phyloP scores from a whole-genome alignment of 768 basidiomycete species.

The Kwoniella bestiolae region DNA sequence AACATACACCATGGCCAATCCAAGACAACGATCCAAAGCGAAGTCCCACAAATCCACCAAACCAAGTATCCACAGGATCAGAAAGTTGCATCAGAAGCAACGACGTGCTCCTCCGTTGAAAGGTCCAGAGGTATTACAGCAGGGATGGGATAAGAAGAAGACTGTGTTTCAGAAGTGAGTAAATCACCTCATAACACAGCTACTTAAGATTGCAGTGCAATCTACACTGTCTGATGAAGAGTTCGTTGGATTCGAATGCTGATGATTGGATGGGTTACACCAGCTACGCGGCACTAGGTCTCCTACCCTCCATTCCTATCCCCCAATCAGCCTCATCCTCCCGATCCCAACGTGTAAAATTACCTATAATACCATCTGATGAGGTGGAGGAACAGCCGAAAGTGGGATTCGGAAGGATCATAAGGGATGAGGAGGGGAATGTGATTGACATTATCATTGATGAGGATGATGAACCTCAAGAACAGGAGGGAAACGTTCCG shows the following conservation, averaged over 20 bases:
- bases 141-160: conserved; percentile 83
- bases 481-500: conserved; percentile 33
- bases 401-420: conserved; percentile 74
- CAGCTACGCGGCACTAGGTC: conserved; percentile 56
- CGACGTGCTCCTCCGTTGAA: conserved; percentile 76
- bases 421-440: conserved; percentile 77
- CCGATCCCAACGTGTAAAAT: conserved; percentile 34
- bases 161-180: conserved; percentile 91
- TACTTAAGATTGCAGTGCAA: no score
- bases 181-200: no score
- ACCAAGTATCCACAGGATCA: conserved; percentile 63
- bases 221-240: no score
- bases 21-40: conserved; percentile 84
- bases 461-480: conserved; percentile 60
- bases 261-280: no score
- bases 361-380: conserved; percentile 34
- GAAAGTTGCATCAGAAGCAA: conserved; percentile 70
- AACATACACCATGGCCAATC: conserved; percentile 77
- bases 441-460: conserved; percentile 71
- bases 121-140: conserved; percentile 78
- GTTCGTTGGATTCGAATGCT: no score
- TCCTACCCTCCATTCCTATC: conserved; percentile 51
- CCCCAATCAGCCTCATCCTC: conserved; percentile 35
- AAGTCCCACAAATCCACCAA: conserved; percentile 77
- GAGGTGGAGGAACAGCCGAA: conserved; percentile 47